phyloP scores from a whole-genome alignment of 2,329 filamentous ascomycete genomes.

The Penicillium occitanis region DNA sequence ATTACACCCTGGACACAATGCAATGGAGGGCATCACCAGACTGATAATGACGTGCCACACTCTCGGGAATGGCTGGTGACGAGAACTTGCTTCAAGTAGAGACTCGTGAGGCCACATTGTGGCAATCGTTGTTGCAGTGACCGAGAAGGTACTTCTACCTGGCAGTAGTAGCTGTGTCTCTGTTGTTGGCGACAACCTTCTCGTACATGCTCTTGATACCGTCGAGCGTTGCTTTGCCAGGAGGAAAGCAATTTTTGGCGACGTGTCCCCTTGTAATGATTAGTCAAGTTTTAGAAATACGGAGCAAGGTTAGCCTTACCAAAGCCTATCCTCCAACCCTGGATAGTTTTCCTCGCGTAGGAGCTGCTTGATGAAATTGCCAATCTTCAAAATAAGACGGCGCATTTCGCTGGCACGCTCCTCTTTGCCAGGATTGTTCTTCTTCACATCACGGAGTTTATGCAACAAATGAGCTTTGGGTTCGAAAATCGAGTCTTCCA shows the following conservation, averaged over 20 bases:
- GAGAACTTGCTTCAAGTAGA: background rate
- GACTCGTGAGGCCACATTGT: background rate
- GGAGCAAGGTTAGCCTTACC: constrained; percentile 35
- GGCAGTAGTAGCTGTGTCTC: constrained; percentile 23
- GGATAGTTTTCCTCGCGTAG: constrained; percentile 39
- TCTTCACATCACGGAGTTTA: constrained; percentile 47
- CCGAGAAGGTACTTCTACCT: constrained; percentile 10
- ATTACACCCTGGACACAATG: constrained; percentile 1
- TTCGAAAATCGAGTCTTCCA: constrained; percentile 48
- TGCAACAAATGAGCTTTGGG: constrained; percentile 47
- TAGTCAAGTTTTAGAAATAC: constrained; percentile 24
- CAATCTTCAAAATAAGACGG: constrained; percentile 46
- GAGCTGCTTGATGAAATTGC: constrained; percentile 46
- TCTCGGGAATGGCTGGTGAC: background rate
- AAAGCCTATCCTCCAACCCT: constrained; percentile 46
- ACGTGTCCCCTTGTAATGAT: constrained; percentile 45
- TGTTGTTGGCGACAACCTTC: constrained; percentile 35
- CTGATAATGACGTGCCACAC: background rate
- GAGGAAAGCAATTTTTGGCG: constrained; percentile 48
- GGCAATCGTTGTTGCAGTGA: background rate
- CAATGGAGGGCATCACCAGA: background rate
- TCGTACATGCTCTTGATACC: constrained; percentile 42
- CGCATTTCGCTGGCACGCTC: constrained; percentile 47
- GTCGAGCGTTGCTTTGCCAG: constrained; percentile 42
- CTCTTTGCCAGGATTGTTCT: constrained; percentile 46